Evolutionary conservation across 371 early-diverging fungal species (phyloP), one percentile per base, ranked within the genome.

Genomic region (Coemansia sp.): DNA sequence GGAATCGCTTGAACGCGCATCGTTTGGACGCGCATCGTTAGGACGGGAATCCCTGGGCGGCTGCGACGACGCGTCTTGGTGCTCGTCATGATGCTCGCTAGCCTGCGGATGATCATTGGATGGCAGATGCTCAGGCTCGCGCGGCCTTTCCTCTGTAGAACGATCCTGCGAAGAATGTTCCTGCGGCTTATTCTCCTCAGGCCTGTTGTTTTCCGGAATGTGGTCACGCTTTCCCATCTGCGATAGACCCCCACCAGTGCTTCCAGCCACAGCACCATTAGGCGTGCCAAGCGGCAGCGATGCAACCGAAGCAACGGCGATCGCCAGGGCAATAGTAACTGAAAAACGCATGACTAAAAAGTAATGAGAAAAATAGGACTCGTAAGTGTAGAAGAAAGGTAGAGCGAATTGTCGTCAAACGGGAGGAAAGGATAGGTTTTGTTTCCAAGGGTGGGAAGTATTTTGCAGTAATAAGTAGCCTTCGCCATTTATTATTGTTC

Each of bases 321-420:
- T n/a, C 32, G 62, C 36, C 5, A 61, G 2, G 5, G 62, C 36
- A n/a, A 70, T 24, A 46, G 70, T 28, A 17, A 69, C 48, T 17
- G 70, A 60, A 53, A 70, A 21, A 26, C 70, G 70, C 70, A 70
- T 70, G 11, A 11, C 21, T 6, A 28, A 54, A 26, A 44, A 28
- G 54, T 53, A 19, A 29, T 28, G 26, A 32, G 23, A n/a, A 56
- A 26, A 56, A 56, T 29, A 56, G 32, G 32, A 32, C 56, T 13
- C 26, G 26, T 26, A 56, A 56, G 28, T 32, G 11, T n/a, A 56
- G 36, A 57, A 12, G 17, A 8, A 4, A 26, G 36, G 55, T 26
- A 24, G 29, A 15, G 24, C 24, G 12, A 54, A 28, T 54, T 53
- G 53, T 53, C 53, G 53, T 53, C 12, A 15, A 54, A 24, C 17